phyloP scores from a whole-genome alignment of 2,329 filamentous ascomycete species.

The Pseudocercospora macadamiae region DNA sequence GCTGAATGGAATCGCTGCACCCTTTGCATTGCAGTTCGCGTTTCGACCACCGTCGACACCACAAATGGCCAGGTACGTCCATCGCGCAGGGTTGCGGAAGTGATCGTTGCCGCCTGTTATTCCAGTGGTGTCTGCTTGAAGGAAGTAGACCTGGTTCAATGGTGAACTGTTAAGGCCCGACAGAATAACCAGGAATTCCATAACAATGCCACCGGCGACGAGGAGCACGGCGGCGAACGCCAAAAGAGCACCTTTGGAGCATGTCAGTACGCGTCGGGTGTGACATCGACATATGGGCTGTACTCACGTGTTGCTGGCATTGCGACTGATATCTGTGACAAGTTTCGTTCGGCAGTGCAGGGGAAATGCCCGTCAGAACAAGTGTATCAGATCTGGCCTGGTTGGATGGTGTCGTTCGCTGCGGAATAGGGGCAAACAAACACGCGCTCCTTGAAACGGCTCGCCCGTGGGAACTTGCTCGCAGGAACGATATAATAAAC shows the following conservation, averaged over 20 bases:
- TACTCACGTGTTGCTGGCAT: conserved; percentile 29
- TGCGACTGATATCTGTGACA: conserved; percentile 6
- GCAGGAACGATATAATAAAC: neutral
- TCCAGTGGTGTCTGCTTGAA: conserved; percentile 73
- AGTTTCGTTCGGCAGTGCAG: neutral
- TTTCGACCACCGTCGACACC: conserved; percentile 59
- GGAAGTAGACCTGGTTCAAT: conserved; percentile 80
- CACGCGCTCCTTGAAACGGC: conserved; percentile 5
- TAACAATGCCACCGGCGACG: conserved; percentile 62
- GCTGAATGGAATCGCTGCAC: conserved; percentile 68
- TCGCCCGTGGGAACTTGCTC: neutral
- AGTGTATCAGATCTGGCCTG: neutral
- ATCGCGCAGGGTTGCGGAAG: conserved; percentile 65
- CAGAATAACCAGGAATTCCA: conserved; percentile 69
- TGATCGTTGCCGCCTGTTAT: conserved; percentile 67
- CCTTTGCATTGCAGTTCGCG: conserved; percentile 63
- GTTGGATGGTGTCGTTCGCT: conserved; percentile 1
- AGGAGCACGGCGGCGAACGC: conserved; percentile 63
- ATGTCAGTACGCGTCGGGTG: conserved; percentile 8
- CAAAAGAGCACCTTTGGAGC: conserved; percentile 56
- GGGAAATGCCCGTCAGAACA: neutral
- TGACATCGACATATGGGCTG: neutral
- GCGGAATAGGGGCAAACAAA: neutral
- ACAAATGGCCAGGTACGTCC: conserved; percentile 91
- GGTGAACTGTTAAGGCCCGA: conserved; percentile 61